Evolutionary conservation across 2,329 filamentous ascomycete genomes (phyloP), one percentile per base, ranked within the genome.

Genomic region (Ceratocystis cacaofunesta): DNA sequence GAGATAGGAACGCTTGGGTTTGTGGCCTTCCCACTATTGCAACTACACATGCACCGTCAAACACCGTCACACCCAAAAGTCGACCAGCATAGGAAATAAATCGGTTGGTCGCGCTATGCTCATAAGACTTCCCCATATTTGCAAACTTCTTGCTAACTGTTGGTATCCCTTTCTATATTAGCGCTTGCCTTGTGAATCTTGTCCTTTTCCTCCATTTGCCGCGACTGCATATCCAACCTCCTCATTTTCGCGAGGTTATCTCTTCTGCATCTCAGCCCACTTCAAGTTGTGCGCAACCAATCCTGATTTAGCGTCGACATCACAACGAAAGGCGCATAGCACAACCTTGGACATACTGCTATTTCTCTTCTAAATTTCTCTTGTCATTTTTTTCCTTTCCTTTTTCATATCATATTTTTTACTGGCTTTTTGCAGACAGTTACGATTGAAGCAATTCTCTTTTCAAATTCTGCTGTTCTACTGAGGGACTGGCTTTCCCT

Each of bases 181-280:
- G 55, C 55, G 30, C n/a, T 58, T 58, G 30, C 28, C 30, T 30
- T 17, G 28, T 58, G 55, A 28, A 58, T 36, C 52, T 28, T 15
- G 22, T 57, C 28, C 36, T 28, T 25, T 36, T 58, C 55, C 55
- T 58, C 28, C 28, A 10, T 36, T n/a, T 30, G 32, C 55, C 55
- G 55, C 55, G 55, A 58, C 55, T 58, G 55, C 55, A 58, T 32
- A 36, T 58, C 55, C 55, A 58, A 36, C 55, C 55, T 36, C 55
- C 55, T 19, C 55, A 30, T 32, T 58, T 58, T 58, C 17, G 55
- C 15, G 19, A 52, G 19, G 48, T 25, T 28, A 41, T 41, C 25
- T 52, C 22, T 50, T n/a, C 46, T 25, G 28, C 55, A 58, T 30
- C 55, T 58, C 28, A 30, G 55, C 55, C 55, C 55, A 58, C 12